Evolutionary conservation across 176 grass and related monocot genomes (phyloP).

Genomic region (Eleusine coracana): DNA sequence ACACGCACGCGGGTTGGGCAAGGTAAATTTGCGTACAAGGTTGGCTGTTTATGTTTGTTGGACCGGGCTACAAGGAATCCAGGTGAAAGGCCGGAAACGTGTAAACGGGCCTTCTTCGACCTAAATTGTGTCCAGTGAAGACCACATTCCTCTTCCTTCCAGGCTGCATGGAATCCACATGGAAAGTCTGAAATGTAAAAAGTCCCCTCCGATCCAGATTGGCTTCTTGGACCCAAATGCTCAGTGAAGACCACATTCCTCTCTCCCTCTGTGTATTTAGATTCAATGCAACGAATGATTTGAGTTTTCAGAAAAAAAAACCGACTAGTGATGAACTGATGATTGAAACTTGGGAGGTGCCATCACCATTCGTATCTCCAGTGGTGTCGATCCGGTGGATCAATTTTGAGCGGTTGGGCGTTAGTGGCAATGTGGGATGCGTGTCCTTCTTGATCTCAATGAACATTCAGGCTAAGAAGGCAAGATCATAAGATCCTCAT

Average conservation of each 20-base stretch:
- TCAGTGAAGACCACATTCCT: no score
- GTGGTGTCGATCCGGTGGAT: background rate
- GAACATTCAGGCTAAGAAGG: background rate
- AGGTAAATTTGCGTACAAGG: background rate
- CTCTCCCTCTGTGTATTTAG: no score
- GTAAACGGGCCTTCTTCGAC: background rate
- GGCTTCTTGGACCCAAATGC: no score
- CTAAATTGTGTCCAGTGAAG: background rate
- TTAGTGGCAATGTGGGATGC: background rate
- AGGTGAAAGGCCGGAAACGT: background rate
- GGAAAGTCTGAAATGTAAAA: no score
- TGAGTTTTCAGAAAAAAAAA: no score
- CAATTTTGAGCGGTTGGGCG: background rate
- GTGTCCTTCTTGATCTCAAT: background rate
- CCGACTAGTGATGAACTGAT: background rate
- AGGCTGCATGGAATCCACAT: no score
- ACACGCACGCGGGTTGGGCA: background rate
- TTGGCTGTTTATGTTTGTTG: no score
- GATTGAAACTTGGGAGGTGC: background rate
- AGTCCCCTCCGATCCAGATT: no score
- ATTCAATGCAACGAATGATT: no score
- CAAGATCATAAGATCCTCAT: no score
- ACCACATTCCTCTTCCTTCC: no score
- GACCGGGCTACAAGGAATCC: background rate
- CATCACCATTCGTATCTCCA: background rate